phyloP scores from a whole-genome alignment of 2,329 filamentous ascomycete genomes.

The Ascomycota sp. region DNA sequence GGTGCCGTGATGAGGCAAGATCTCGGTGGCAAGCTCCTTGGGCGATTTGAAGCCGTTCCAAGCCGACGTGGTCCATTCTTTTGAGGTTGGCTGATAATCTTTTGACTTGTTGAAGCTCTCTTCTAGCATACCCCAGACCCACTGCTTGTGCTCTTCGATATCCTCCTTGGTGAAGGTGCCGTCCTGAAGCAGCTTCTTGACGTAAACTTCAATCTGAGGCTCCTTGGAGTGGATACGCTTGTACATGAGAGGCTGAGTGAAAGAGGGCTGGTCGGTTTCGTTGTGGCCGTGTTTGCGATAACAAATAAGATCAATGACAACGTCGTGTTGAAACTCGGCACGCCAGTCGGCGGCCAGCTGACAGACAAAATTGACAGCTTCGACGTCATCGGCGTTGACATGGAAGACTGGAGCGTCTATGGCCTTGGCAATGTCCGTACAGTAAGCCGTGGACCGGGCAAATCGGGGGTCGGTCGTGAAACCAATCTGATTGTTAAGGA shows the following conservation, averaged over 20 bases:
- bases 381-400: constrained; percentile 95
- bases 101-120: constrained; percentile 95
- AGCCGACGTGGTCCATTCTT: constrained; percentile 95
- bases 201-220: constrained; percentile 75
- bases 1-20: constrained; percentile 79
- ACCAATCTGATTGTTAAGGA: constrained; percentile 99
- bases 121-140: constrained; percentile 98
- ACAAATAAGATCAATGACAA: constrained; percentile 94
- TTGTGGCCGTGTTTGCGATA: constrained; percentile 99
- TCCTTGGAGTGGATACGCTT: constrained; percentile 81
- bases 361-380: constrained; percentile 96
- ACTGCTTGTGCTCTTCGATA: constrained; percentile 96
- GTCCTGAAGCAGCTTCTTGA: constrained; percentile 75
- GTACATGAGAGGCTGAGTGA: constrained; percentile 99
- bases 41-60: constrained; percentile 99
- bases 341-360: constrained; percentile 95
- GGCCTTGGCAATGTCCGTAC: constrained; percentile 96
- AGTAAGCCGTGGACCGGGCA: constrained; percentile 92
- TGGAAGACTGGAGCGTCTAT: constrained; percentile 98
- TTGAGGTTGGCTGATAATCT: constrained; percentile 87
- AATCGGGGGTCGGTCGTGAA: constrained; percentile 98
- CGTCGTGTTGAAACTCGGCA: constrained; percentile 94
- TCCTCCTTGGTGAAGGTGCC: constrained; percentile 95
- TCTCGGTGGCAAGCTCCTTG: constrained; percentile 88
- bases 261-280: constrained; percentile 96